Percentiles rank a stretch among this genome's conserved stretches.
phyloP scores from a whole-genome alignment of 441 rosid genomes.

The Populus hybrid region DNA sequence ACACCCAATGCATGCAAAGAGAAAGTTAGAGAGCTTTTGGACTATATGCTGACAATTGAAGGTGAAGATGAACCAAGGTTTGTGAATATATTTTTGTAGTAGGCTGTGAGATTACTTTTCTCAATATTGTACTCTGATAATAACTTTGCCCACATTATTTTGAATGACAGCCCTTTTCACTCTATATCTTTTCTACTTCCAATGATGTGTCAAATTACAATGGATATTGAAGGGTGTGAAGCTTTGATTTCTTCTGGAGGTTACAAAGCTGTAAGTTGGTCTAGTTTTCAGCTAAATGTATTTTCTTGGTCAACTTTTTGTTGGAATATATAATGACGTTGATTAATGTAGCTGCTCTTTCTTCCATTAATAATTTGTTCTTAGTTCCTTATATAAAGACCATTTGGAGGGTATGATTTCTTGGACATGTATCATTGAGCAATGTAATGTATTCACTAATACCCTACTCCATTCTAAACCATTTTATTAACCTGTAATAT shows the following conservation, averaged over 20 bases:
- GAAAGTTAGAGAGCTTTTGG: conserved; percentile 64
- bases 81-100: conserved; percentile 10
- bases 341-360: not conserved
- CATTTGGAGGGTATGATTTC: not conserved
- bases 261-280: conserved; percentile 57
- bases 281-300: not conserved
- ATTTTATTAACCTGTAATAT: not conserved
- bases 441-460: not conserved
- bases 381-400: not conserved
- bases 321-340: not conserved
- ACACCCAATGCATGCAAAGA: conserved; percentile 73
- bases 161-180: conserved; percentile 59
- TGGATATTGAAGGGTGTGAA: conserved; percentile 67
- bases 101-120: not conserved
- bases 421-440: not conserved
- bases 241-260: conserved; percentile 60
- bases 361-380: not conserved
- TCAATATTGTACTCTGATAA: conserved; percentile 7
- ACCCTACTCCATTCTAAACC: not conserved
- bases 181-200: conserved; percentile 85
- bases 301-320: not conserved
- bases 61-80: conserved; percentile 90
- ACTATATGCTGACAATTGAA: conserved; percentile 74
- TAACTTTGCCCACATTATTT: conserved; percentile 22
- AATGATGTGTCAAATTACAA: conserved; percentile 81